phyloP scores from a whole-genome alignment of 192 early-diverging fungal genomes.

The Umbelopsis vinacea region DNA sequence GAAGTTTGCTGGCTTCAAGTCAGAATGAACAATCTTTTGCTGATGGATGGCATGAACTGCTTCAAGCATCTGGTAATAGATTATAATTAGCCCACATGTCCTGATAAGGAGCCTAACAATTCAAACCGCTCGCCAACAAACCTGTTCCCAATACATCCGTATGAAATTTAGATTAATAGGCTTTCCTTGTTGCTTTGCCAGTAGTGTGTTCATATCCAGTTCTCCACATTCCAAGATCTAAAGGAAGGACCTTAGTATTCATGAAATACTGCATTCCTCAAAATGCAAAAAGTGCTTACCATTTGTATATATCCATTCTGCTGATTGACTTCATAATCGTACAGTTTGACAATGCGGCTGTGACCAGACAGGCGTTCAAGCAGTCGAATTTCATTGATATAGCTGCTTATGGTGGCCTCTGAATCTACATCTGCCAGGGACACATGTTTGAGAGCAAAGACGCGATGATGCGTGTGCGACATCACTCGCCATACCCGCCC shows the following conservation, averaged over 20 bases:
- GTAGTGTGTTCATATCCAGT: constrained; percentile 75
- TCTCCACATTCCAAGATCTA: constrained; percentile 89
- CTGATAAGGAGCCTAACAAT: neutral
- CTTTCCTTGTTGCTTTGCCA: constrained; percentile 52
- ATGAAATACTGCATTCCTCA: too few relatives aligned
- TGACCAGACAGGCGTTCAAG: constrained; percentile 67
- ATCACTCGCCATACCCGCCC: constrained; percentile 92
- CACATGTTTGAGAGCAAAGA: constrained; percentile 86
- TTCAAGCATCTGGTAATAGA: constrained; percentile 73
- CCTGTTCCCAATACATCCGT: constrained; percentile 86
- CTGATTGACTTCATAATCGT: constrained; percentile 74
- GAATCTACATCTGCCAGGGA: constrained; percentile 69
- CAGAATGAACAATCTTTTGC: constrained; percentile 87
- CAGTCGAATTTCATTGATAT: constrained; percentile 84
- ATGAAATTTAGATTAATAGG: constrained; percentile 75
- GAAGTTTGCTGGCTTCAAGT: constrained; percentile 97
- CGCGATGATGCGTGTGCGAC: constrained; percentile 54
- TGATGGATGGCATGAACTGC: constrained; percentile 89
- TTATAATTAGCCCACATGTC: neutral
- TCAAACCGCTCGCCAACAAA: constrained; percentile 9
- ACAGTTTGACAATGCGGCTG: constrained; percentile 78
- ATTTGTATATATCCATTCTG: constrained; percentile 65
- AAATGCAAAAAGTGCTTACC: constrained; percentile 49
- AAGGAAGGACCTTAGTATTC: neutral
- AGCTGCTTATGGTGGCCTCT: constrained; percentile 65